Conservation (phyloP, 2,329 filamentous ascomycete species). For the Chaetomiaceae sp. region DNA sequence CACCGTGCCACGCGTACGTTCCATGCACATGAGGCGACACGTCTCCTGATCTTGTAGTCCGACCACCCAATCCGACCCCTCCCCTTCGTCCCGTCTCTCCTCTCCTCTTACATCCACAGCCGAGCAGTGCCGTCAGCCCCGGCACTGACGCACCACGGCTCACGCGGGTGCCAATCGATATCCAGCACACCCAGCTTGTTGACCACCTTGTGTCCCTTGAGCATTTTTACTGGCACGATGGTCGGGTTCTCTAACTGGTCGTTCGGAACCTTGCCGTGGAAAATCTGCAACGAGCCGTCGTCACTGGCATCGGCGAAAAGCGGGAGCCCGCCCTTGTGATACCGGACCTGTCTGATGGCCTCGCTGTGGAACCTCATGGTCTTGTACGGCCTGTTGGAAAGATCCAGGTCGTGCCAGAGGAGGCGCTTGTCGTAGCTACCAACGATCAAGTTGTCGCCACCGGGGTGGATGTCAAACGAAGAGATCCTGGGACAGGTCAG, state of each 20-base stretch:
- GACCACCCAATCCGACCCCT: not conserved
- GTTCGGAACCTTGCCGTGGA: slow-evolving; percentile 92
- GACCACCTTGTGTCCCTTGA: slow-evolving; percentile 83
- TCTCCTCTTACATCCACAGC: slow-evolving; percentile 48
- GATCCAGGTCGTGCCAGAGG: slow-evolving; percentile 94
- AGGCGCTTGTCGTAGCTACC: slow-evolving; percentile 91
- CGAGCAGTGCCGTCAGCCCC: slow-evolving; percentile 91
- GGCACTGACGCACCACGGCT: slow-evolving; percentile 91
- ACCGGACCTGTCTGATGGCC: slow-evolving; percentile 84
- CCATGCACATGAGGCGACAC: slow-evolving; percentile 12
- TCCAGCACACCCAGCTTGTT: slow-evolving; percentile 86
- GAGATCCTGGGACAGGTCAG: slow-evolving; percentile 64
- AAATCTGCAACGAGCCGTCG: slow-evolving; percentile 90
- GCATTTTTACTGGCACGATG: slow-evolving; percentile 92
- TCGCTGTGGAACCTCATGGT: slow-evolving; percentile 92
- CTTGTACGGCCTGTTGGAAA: slow-evolving; percentile 88
- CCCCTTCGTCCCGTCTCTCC: not conserved
- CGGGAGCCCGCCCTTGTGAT: slow-evolving; percentile 71
- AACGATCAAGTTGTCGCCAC: slow-evolving; percentile 89
- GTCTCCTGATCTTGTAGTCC: not conserved
- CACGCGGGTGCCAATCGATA: slow-evolving; percentile 89
- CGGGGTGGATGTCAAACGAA: slow-evolving; percentile 86
- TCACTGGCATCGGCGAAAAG: slow-evolving; percentile 94
- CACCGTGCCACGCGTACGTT: no score
- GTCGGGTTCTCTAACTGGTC: slow-evolving; percentile 95